Percentiles rank a stretch among this genome's conserved stretches.
Evolutionary conservation across 768 basidiomycete species (phyloP).

Genomic region (Pulveroboletus sp.): DNA sequence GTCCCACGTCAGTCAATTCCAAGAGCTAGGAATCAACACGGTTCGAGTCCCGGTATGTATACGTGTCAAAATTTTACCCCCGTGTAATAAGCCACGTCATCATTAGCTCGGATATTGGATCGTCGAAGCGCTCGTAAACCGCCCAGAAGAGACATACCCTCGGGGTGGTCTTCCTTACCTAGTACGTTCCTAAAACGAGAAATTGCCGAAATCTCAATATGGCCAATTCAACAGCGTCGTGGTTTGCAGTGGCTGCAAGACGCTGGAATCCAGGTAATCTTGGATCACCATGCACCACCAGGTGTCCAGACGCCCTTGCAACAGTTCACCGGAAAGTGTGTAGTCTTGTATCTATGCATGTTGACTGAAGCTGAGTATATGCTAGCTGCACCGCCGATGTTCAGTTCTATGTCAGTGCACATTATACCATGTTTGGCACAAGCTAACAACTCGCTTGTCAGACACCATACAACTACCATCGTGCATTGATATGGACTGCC

Average conservation of each 20-base stretch:
- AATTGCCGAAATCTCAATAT: background rate
- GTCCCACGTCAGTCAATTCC: conserved; percentile 54
- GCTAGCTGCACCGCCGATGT: conserved; percentile 63
- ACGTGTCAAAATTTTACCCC: background rate
- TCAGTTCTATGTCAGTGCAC: conserved; percentile 64
- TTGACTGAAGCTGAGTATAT: conserved; percentile 1
- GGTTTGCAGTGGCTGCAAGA: conserved; percentile 58
- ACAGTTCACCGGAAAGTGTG: conserved; percentile 66
- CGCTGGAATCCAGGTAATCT: conserved; percentile 64
- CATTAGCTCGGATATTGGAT: conserved; percentile 80
- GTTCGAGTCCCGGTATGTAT: conserved; percentile 68
- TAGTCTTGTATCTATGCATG: background rate
- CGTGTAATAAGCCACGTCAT: background rate
- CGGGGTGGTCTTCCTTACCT: conserved; percentile 66
- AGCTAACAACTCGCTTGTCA: conserved; percentile 5
- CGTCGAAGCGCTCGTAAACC: conserved; percentile 67
- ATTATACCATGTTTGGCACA: background rate
- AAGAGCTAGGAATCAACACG: conserved; percentile 61
- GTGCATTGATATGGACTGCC: conserved; percentile 78
- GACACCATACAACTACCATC: conserved; percentile 71
- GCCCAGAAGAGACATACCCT: conserved; percentile 59
- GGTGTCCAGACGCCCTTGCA: conserved; percentile 64
- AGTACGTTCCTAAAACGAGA: conserved; percentile 36
- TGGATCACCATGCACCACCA: conserved; percentile 70
- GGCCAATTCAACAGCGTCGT: conserved; percentile 43